These are phyloP conservation scores for Talaromyces rugulosus DNA, from an alignment of 2,329 filamentous ascomycete species.

Conservation along the genomic window DNA sequence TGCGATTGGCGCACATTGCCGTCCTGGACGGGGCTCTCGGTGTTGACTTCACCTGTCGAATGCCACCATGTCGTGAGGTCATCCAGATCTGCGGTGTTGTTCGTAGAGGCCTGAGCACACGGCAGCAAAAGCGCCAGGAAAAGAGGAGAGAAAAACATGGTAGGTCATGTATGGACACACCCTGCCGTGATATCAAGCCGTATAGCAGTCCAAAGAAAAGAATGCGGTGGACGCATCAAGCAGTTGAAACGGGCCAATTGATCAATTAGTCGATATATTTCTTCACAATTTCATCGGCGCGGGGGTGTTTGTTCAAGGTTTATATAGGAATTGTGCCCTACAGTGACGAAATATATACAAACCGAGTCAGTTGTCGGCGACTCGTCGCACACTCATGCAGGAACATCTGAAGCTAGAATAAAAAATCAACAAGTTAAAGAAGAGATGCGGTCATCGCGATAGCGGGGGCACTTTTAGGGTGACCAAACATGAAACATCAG, in stretches of 20 bases:
- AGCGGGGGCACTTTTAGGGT: not conserved
- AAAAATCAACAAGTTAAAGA: not conserved
- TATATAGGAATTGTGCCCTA: not conserved
- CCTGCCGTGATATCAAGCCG: not conserved
- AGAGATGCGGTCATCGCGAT: not conserved
- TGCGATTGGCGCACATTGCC: constrained; percentile 22
- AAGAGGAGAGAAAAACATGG: not conserved
- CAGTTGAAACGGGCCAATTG: not conserved
- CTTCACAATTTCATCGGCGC: not conserved
- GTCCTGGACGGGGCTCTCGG: constrained; percentile 15
- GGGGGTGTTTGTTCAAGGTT: not conserved
- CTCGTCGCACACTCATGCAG: not conserved
- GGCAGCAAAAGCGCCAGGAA: not conserved
- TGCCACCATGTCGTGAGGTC: constrained; percentile 18
- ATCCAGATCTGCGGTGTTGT: not conserved
- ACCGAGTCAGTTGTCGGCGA: too few species aligned
- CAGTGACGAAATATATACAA: too few species aligned
- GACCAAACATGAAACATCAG: not conserved
- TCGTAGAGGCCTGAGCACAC: not conserved
- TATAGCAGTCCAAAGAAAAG: not conserved
- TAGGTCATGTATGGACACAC: not conserved
- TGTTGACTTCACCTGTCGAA: constrained; percentile 20
- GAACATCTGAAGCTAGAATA: not conserved
- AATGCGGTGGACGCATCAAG: not conserved
- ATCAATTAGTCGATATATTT: not conserved